Evolutionary conservation across 208 protist genomes (phyloP).

Genomic region (Naegleria lovaniensis): DNA sequence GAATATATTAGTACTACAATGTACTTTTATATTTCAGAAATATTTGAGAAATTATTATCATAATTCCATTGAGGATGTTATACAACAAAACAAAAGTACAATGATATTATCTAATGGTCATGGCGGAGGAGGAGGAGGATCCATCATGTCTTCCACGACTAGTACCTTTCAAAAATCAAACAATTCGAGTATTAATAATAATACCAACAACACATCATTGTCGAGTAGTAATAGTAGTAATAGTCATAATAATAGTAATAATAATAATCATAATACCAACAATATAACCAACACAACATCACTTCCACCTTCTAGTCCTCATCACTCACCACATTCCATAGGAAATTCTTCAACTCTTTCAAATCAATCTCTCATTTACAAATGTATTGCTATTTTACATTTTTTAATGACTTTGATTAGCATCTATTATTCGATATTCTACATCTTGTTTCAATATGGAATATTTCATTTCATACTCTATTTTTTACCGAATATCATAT

Average conservation of each 20-base stretch:
- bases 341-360: too few relatives aligned
- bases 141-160: too few relatives aligned
- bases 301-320: too few relatives aligned
- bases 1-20: neutral
- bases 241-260: too few relatives aligned
- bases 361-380: neutral
- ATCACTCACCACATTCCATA: too few relatives aligned
- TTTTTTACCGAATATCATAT: neutral
- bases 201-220: too few relatives aligned
- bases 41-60: conserved; percentile 2
- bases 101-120: neutral
- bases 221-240: too few relatives aligned
- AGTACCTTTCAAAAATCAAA: too few relatives aligned
- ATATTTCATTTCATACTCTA: neutral
- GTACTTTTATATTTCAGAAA: conserved; percentile 5
- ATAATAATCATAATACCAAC: too few relatives aligned
- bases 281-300: neutral
- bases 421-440: neutral
- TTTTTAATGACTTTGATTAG: neutral
- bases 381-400: neutral
- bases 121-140: neutral
- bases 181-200: too few relatives aligned
- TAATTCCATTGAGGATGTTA: neutral
- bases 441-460: neutral
- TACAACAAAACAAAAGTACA: neutral